A percentile compares a stretch with the other conserved stretches of the same genome.
These are phyloP conservation scores for Colletotrichum sp. DNA, from an alignment of 2,329 filamentous ascomycete species.

Conservation along the genomic window DNA sequence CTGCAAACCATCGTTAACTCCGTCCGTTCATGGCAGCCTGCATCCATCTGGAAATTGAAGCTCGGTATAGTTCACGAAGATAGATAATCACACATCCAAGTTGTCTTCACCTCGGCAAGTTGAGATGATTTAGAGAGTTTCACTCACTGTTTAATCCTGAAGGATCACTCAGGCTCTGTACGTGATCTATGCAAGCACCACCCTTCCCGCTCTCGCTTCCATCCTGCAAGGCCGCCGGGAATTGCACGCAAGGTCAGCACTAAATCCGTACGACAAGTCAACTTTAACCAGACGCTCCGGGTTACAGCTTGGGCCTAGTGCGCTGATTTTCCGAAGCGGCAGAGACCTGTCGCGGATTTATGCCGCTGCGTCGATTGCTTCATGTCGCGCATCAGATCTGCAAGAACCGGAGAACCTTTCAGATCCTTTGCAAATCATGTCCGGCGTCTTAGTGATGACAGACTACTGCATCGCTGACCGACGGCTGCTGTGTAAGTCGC, in stretches of 20 bases:
- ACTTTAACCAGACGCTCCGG: background rate
- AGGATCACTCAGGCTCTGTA: background rate
- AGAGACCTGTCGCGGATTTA: background rate
- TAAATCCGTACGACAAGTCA: background rate
- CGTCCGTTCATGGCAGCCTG: background rate
- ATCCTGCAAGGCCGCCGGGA: background rate
- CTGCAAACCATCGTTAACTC: background rate
- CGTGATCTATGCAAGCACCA: background rate
- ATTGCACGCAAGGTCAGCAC: background rate
- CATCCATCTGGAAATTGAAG: background rate
- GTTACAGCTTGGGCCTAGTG: background rate
- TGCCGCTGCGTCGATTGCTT: background rate
- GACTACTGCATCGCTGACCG: background rate
- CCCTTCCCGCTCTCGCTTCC: background rate
- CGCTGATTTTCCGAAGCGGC: background rate
- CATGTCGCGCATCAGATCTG: background rate
- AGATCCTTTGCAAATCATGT: background rate
- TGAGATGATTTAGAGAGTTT: background rate
- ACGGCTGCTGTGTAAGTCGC: background rate
- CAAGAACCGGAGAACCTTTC: background rate
- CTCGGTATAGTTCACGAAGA: background rate
- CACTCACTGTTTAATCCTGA: rapidly evolving
- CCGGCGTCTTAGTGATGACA: background rate
- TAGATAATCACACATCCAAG: background rate
- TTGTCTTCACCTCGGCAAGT: background rate